Evolutionary conservation across 2,329 filamentous ascomycete genomes (phyloP).

Genomic region (Kalmusia sp.): DNA sequence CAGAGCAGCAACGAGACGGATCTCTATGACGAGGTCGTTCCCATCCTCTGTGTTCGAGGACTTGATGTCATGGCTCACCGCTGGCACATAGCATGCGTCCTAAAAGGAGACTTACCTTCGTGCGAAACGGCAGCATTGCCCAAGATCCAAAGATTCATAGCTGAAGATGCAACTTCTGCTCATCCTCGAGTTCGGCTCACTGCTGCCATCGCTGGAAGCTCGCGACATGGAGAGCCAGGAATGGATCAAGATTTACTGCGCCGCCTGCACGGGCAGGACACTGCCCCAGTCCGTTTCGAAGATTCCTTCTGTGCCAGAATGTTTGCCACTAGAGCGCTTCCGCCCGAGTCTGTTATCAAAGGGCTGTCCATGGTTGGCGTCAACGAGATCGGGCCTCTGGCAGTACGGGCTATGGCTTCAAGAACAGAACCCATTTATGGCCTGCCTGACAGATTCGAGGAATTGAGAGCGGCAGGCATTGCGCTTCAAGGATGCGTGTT

Average conservation of each 20-base stretch:
- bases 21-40: constrained; percentile 53
- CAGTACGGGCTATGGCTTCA: constrained; percentile 77
- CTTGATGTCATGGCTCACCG: constrained; percentile 32
- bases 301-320: constrained; percentile 79
- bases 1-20: constrained; percentile 41
- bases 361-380: constrained; percentile 75
- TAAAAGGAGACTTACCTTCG: constrained; percentile 47
- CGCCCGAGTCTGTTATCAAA: constrained; percentile 74
- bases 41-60: constrained; percentile 34
- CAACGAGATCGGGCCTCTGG: constrained; percentile 74
- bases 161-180: constrained; percentile 23
- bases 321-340: constrained; percentile 79
- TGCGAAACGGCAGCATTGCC: constrained; percentile 36
- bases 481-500: constrained; percentile 69
- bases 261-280: constrained; percentile 49
- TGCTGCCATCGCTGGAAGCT: constrained; percentile 9
- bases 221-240: constrained; percentile 13
- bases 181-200: constrained; percentile 14
- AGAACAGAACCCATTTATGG: constrained; percentile 65
- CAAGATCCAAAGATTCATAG: constrained; percentile 37
- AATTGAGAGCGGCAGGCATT: constrained; percentile 69
- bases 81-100: constrained; percentile 52
- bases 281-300: constrained; percentile 53
- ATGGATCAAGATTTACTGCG: constrained; percentile 43
- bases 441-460: constrained; percentile 65